Evolutionary conservation across 192 early-diverging fungal species (phyloP).

Genomic region (Podila clonocystis): DNA sequence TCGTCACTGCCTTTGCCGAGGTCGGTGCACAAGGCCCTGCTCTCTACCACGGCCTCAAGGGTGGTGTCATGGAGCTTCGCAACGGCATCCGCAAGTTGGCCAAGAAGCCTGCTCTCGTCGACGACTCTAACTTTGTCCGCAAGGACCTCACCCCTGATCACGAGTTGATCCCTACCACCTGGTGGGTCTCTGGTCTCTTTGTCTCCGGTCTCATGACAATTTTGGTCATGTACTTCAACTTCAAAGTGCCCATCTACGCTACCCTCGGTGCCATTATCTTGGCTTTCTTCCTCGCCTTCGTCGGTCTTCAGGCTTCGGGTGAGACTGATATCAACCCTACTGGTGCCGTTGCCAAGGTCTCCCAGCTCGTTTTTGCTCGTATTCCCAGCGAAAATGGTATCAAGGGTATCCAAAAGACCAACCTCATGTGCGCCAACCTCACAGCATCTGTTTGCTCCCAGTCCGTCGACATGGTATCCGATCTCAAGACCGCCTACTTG

Average conservation of each 20-base stretch:
- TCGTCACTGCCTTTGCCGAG: constrained; percentile 71
- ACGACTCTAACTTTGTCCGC: constrained; percentile 50
- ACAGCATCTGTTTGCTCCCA: constrained; percentile 65
- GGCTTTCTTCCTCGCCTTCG: constrained; percentile 71
- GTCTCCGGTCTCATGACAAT: constrained; percentile 63
- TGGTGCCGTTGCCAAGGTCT: constrained; percentile 70
- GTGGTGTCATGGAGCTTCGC: constrained; percentile 18
- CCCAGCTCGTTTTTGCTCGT: constrained; percentile 73
- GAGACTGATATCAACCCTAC: constrained; percentile 77
- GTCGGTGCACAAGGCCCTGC: constrained; percentile 57
- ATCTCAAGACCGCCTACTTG: constrained; percentile 76
- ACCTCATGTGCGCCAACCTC: constrained; percentile 71
- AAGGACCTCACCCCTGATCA: constrained; percentile 46
- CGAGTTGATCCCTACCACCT: constrained; percentile 63
- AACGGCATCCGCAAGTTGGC: constrained; percentile 19
- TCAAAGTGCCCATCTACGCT: constrained; percentile 66
- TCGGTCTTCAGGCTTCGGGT: constrained; percentile 71
- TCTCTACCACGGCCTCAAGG: constrained; percentile 57
- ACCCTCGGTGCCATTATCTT: constrained; percentile 68
- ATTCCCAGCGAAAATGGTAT: constrained; percentile 51
- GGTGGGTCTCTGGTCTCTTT: constrained; percentile 65
- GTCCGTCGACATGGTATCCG: constrained; percentile 77
- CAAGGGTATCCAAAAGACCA: constrained; percentile 58
- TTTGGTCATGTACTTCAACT: constrained; percentile 63
- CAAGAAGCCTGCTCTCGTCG: constrained; percentile 13